Base-by-base conservation (phyloP, 495 filamentous ascomycete species). In the Annulohypoxylon bovei region DNA sequence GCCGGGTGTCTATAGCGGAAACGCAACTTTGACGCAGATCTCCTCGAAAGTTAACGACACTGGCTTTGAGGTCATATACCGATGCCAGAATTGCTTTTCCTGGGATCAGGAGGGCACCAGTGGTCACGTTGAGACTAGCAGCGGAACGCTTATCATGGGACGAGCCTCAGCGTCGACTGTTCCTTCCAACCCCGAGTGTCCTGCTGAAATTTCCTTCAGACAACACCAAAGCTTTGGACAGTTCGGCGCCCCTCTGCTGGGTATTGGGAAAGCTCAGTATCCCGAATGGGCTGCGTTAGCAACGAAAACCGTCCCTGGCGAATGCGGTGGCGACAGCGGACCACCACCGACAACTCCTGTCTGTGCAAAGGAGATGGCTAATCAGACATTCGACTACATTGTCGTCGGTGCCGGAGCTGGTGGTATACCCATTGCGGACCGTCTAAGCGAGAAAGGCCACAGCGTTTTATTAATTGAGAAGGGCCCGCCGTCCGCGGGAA, bases 381-480 rank as follows among this genome's bases (percentile, higher is more conserved):
- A 47, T 16, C 77, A 77, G 28, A 79, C 81, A 0, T 92, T 86
- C 67, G 90, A 93, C 76, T 93, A 92, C 78, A 85, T 91, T 58
- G 81, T 92, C 46, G 84, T 90, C 63, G 90, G 90, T 47, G 86
- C 82, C 63, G 90, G 90, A 69, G 88, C 90, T 33, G 89, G 84
- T 59, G 90, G 90, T 60, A 86, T 91, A 49, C 87, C 89, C 33
- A 77, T 89, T 33, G 89, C 90, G 6, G 88, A 91, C 65, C 85
- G 81, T 69, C 83, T 92, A 16, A 88, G 86, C 91, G 73, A 99
- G 84, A 70, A 98, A 86, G 23, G 89, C 87, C 28, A 96, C 93
- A 50, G 92, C 88, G 83, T 98, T 90, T 20, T 88, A 87, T 82
- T 97, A 92, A 35, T 84, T 88, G 70, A 99, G 81, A 87, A 87